These are phyloP conservation scores for Entonaema liquescens DNA, from an alignment of 495 filamentous ascomycete genomes.

Conservation along the genomic window DNA sequence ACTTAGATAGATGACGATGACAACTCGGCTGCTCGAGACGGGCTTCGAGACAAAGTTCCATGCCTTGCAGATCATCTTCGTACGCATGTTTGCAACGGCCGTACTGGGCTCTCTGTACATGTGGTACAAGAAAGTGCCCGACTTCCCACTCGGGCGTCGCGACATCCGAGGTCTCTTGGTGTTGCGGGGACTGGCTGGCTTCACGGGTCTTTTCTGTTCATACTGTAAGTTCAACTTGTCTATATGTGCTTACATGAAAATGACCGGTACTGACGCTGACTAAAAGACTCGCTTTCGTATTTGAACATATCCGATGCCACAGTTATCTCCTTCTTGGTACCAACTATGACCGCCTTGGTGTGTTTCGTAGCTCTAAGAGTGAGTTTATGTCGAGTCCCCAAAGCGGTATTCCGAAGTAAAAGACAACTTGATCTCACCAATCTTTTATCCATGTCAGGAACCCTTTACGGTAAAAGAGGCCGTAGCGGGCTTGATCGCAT, in stretches of 20 bases:
- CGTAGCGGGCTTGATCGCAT: slow-evolving; percentile 71
- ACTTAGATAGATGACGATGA: slow-evolving; percentile 69
- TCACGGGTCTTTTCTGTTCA: slow-evolving; percentile 77
- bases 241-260: not conserved
- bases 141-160: slow-evolving; percentile 73
- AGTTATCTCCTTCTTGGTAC: slow-evolving; percentile 81
- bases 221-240: slow-evolving; percentile 62
- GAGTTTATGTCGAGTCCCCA: slow-evolving; percentile 33
- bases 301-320: slow-evolving; percentile 82
- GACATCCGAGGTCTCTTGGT: slow-evolving; percentile 70
- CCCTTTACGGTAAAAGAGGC: slow-evolving; percentile 75
- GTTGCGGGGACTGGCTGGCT: slow-evolving; percentile 71
- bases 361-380: slow-evolving; percentile 67
- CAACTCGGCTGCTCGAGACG: slow-evolving; percentile 72
- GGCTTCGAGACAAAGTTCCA: slow-evolving; percentile 66
- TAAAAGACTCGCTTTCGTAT: slow-evolving; percentile 74
- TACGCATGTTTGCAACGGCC: slow-evolving; percentile 77
- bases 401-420: not conserved
- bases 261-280: not conserved
- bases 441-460: slow-evolving; percentile 50
- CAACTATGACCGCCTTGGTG: slow-evolving; percentile 76
- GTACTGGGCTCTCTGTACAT: slow-evolving; percentile 73
- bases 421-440: not conserved
- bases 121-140: slow-evolving; percentile 70
- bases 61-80: slow-evolving; percentile 84